Evolutionary conservation across 495 filamentous ascomycete genomes (phyloP).

Genomic region (Hypoxylon fuscum): DNA sequence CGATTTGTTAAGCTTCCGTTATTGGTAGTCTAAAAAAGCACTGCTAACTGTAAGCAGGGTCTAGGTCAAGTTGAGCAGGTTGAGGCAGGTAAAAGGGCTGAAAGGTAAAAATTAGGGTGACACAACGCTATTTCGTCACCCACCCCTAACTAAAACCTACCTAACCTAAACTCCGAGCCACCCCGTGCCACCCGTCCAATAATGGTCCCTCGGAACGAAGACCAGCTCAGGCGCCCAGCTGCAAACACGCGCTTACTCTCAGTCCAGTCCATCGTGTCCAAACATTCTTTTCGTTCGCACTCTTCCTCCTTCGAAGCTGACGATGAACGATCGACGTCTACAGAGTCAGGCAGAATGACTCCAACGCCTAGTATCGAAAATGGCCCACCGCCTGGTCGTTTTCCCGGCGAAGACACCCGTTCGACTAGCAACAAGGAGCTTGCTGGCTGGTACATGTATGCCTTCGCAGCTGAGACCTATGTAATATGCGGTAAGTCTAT

Average conservation of each 20-base stretch:
- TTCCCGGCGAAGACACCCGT: conserved; percentile 86
- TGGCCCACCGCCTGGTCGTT: conserved; percentile 50
- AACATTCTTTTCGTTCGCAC: conserved; percentile 52
- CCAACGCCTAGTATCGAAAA: conserved; percentile 38
- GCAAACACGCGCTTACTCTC: conserved; percentile 54
- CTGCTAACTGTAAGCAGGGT: background rate
- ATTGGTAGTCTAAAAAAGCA: conserved; percentile 1
- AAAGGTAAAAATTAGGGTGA: conserved; percentile 6
- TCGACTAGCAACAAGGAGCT: conserved; percentile 88
- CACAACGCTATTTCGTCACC: conserved; percentile 31
- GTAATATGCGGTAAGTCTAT: conserved; percentile 83
- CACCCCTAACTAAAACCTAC: background rate
- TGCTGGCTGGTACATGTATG: conserved; percentile 94
- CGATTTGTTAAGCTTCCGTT: conserved; percentile 9
- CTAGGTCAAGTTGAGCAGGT: background rate
- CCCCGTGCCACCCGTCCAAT: conserved; percentile 23
- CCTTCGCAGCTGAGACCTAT: conserved; percentile 97
- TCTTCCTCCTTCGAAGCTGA: conserved; percentile 68
- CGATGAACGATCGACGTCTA: conserved; percentile 66
- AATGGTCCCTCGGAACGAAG: conserved; percentile 50
- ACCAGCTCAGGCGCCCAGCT: conserved; percentile 43
- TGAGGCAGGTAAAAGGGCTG: background rate
- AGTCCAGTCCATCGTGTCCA: conserved; percentile 54
- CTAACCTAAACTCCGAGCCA: background rate
- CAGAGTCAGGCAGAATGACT: conserved; percentile 51